phyloP scores from a whole-genome alignment of 306 rosid species.

The Hippophae rhamnoides region DNA sequence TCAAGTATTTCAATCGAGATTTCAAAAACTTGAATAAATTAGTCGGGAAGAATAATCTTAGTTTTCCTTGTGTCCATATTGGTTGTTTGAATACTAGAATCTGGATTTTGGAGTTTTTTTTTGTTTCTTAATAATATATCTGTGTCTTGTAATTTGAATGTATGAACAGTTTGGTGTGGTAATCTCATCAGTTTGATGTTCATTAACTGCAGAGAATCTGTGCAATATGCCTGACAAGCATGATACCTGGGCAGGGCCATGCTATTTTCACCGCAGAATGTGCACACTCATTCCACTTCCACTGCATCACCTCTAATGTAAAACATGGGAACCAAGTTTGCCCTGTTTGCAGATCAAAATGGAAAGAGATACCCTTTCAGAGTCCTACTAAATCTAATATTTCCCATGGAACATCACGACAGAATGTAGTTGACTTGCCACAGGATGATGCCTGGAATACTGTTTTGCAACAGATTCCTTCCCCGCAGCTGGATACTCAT shows the following conservation, averaged over 20 bases:
- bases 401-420: conserved; percentile 32
- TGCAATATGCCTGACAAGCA: conserved; percentile 70
- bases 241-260: conserved; percentile 74
- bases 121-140: neutral
- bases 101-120: neutral
- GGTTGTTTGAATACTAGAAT: neutral
- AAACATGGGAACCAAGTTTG: conserved; percentile 80
- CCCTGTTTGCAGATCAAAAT: conserved; percentile 86
- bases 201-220: conserved; percentile 51
- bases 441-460: conserved; percentile 45
- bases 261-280: conserved; percentile 98
- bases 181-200: conserved; percentile 23
- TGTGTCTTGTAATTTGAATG: neutral
- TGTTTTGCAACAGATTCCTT: conserved; percentile 37
- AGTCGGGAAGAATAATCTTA: too few relatives aligned
- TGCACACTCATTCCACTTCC: conserved; percentile 90
- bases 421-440: conserved; percentile 31
- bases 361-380: conserved; percentile 92
- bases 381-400: conserved; percentile 29
- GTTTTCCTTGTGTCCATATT: neutral
- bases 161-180: neutral
- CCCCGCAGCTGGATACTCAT: conserved; percentile 29
- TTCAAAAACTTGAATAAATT: too few relatives aligned
- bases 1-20: too few relatives aligned
- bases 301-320: conserved; percentile 85